A percentile compares a stretch with the other conserved stretches of the same genome.
Conservation (phyloP, 805 yeast genomes). For the Jamesozyma spencerorum region DNA sequence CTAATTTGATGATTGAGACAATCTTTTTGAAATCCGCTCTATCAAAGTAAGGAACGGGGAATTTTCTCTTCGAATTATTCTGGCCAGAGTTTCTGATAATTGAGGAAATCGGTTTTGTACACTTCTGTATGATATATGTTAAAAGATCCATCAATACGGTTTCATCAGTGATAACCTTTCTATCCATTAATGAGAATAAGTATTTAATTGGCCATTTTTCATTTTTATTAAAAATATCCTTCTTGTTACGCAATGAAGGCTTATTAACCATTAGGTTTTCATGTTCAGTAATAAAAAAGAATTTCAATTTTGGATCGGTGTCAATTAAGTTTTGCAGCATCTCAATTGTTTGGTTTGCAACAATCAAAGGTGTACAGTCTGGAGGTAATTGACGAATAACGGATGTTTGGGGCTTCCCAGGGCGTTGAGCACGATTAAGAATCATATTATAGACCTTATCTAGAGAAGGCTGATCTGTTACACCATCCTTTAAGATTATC, state of each 20-base stretch:
- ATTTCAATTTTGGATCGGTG: slow-evolving; percentile 55
- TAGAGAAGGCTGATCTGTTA: slow-evolving; percentile 46
- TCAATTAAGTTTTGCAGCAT: slow-evolving; percentile 64
- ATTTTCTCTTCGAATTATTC: slow-evolving; percentile 20
- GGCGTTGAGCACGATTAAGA: slow-evolving; percentile 38
- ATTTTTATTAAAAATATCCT: slow-evolving; percentile 28
- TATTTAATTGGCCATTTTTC: slow-evolving; percentile 64
- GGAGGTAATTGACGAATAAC: slow-evolving; percentile 36
- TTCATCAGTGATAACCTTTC: slow-evolving; percentile 58
- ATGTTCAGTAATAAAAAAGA: slow-evolving; percentile 73
- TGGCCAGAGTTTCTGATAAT: slow-evolving; percentile 38
- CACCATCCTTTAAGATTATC: slow-evolving; percentile 69
- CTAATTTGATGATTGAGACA: slow-evolving; percentile 60
- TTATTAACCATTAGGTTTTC: slow-evolving; percentile 38
- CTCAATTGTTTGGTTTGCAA: slow-evolving; percentile 72
- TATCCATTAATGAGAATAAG: slow-evolving; percentile 53
- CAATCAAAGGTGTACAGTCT: slow-evolving; percentile 56
- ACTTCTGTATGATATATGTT: slow-evolving; percentile 64
- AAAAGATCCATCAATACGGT: slow-evolving; percentile 66
- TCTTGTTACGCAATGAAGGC: slow-evolving; percentile 28
- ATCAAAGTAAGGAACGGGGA: slow-evolving; percentile 54
- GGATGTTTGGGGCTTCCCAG: slow-evolving; percentile 8
- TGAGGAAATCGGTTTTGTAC: slow-evolving; percentile 61
- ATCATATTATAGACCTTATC: slow-evolving; percentile 54
- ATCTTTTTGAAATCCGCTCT: slow-evolving; percentile 51